Evolutionary conservation across 305 asterid genomes (phyloP), one percentile per base, ranked within the genome.

Genomic region (Nicotiana rustica): DNA sequence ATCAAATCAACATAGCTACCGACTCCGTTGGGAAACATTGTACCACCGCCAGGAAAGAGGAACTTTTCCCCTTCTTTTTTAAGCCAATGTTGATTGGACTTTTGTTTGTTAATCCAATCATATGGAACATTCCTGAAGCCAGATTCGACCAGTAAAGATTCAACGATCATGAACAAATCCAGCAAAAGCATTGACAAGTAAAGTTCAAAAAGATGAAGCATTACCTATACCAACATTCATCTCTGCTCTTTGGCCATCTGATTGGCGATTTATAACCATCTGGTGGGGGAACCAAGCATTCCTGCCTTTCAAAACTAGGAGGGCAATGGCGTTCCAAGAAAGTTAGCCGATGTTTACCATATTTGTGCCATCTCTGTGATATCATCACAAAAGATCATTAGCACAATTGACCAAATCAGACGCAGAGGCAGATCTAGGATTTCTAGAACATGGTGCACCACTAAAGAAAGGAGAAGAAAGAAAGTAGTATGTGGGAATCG

Each of bases 201-300:
- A 18, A 21, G 18, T 57, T 76, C 76, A 12, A 38, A 17, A 67
- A 49, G 66, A 81, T 47, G 19, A 80, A 17, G 21, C 25, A 33
- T 82, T 92, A 96, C 99, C 98, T 96, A 89, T 96, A 96, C 99
- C 99, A 96, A 86, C 99, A 96, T 86, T 94, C 95, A 70, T 89
- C 90, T 86, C 86, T 88, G 90, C 99, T 96, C 89, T 93, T 93
- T 6, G 99, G 98, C 99, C 99, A 96, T 89, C 88, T 93, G 77
- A 96, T 93, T 2, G 99, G 98, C 1, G 79, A 44, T 88, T 91
- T 90, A 78, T 96, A 96, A 47, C 99, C 99, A 83, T 91, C 89
- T 49, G 99, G 99, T 12, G 98, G 98, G 4, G 97, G 98, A 84
- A 96, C 86, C 85, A 96, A 85, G 89, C 99, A 96, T 81, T 93